A percentile compares a stretch with the other conserved stretches of the same genome.
Conservation (phyloP, 768 basidiomycete species). For the Lepiota brunneoincarnata region DNA sequence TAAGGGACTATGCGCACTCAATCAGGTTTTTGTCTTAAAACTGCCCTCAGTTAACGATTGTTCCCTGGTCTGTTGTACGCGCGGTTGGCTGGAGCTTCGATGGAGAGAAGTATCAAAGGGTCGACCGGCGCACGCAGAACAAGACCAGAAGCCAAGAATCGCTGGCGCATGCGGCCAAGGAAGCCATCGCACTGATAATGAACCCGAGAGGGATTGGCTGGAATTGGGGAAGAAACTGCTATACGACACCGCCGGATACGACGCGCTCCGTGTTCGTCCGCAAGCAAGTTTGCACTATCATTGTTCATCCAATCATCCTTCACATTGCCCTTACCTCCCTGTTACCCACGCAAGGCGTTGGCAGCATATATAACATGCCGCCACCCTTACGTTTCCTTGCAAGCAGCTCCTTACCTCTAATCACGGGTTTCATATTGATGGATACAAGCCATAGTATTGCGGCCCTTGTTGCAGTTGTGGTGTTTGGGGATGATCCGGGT, state of each 20-base stretch:
- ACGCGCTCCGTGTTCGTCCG: no score
- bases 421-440: constrained; percentile 28
- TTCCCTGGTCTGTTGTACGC: not conserved
- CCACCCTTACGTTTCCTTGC: not conserved
- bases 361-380: no score
- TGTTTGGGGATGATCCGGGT: constrained; percentile 36
- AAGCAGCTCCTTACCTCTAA: not conserved
- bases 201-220: not conserved
- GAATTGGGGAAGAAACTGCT: not conserved
- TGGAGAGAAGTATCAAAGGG: not conserved
- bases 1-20: not conserved
- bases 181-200: not conserved
- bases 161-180: not conserved
- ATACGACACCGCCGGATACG: not conserved
- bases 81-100: not conserved
- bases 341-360: not conserved
- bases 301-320: not conserved
- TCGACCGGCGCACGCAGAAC: not conserved
- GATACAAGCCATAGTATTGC: constrained; percentile 29
- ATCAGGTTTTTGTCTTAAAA: not conserved
- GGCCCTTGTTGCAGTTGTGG: constrained; percentile 30
- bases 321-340: not conserved
- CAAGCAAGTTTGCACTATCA: no score
- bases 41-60: not conserved
- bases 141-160: not conserved